Conservation (phyloP, 2,329 filamentous ascomycete genomes). For the Diaporthe ampelina region DNA sequence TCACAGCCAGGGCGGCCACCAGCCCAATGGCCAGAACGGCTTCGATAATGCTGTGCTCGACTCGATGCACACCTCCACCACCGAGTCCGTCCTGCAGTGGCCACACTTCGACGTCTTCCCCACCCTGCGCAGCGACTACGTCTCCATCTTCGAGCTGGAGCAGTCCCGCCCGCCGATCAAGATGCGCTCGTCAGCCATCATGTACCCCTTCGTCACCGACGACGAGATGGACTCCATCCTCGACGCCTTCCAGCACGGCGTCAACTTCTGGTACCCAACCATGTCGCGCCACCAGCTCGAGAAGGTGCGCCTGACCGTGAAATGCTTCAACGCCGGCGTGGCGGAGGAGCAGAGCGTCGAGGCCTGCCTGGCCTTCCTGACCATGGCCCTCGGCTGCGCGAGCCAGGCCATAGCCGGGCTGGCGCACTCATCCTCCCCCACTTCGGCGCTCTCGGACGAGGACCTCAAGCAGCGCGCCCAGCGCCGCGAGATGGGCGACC, state of each 20-base stretch:
- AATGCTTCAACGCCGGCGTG: conserved; percentile 50
- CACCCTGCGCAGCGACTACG: conserved; percentile 57
- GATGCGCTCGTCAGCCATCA: conserved; percentile 49
- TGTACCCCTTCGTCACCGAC: conserved; percentile 58
- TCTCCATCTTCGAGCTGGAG: conserved; percentile 63
- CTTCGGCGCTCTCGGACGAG: conserved; percentile 43
- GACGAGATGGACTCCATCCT: conserved; percentile 59
- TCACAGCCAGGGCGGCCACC: conserved; percentile 43
- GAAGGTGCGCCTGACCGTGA: conserved; percentile 47
- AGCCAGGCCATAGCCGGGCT: conserved; percentile 56
- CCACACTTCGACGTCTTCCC: conserved; percentile 62
- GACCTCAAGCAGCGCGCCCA: conserved; percentile 50
- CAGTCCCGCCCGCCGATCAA: conserved; percentile 55
- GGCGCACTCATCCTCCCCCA: conserved; percentile 16
- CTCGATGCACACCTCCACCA: conserved; percentile 64
- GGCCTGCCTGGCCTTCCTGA: conserved; percentile 59
- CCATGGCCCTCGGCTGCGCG: conserved; percentile 63
- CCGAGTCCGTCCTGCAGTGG: conserved; percentile 66
- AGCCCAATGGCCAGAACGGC: conserved; percentile 42
- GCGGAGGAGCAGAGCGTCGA: conserved; percentile 54
- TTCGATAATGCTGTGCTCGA: conserved; percentile 64
- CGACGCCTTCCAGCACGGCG: conserved; percentile 58
- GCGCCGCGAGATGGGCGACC: conserved; percentile 54
- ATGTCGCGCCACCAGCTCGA: conserved; percentile 57
- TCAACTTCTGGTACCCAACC: conserved; percentile 69